Evolutionary conservation across 2,329 filamentous ascomycete species (phyloP).

Genomic region (Leptoxyphium fumago): DNA sequence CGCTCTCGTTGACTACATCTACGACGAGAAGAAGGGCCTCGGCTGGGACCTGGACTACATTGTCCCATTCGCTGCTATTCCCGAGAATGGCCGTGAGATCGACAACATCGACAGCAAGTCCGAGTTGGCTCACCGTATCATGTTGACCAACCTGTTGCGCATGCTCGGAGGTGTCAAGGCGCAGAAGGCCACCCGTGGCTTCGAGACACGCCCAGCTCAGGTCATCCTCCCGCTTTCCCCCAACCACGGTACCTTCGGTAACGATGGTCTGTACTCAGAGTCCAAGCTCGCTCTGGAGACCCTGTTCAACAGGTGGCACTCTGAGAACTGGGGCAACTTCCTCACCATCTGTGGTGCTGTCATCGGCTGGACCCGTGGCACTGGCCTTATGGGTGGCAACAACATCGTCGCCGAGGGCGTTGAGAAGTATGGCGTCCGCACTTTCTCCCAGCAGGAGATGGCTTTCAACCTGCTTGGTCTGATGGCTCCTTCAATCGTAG

Average conservation of each 20-base stretch:
- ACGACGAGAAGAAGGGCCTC: constrained; percentile 87
- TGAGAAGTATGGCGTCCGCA: constrained; percentile 90
- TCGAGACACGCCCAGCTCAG: constrained; percentile 90
- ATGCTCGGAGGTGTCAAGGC: constrained; percentile 81
- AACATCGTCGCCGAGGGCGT: constrained; percentile 96
- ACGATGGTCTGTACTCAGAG: constrained; percentile 94
- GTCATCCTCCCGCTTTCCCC: constrained; percentile 91
- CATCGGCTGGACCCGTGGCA: constrained; percentile 98
- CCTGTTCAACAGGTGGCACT: constrained; percentile 96
- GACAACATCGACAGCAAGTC: constrained; percentile 95
- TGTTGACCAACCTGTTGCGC: constrained; percentile 92
- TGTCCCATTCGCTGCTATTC: constrained; percentile 91
- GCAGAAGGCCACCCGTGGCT: constrained; percentile 75
- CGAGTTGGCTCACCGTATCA: constrained; percentile 94
- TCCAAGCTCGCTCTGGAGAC: constrained; percentile 96
- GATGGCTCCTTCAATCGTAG: constrained; percentile 86
- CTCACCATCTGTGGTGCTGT: constrained; percentile 96
- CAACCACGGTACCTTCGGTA: constrained; percentile 97
- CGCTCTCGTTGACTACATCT: constrained; percentile 88
- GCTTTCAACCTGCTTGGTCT: constrained; percentile 94
- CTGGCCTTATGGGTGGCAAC: constrained; percentile 94
- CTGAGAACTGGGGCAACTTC: constrained; percentile 93
- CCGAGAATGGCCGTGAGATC: constrained; percentile 94
- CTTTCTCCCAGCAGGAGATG: constrained; percentile 99
- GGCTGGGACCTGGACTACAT: constrained; percentile 97